Evolutionary conservation across 2,329 filamentous ascomycete species (phyloP), one percentile per base, ranked within the genome.

Genomic region (Sclerotinia sclerotiorum): DNA sequence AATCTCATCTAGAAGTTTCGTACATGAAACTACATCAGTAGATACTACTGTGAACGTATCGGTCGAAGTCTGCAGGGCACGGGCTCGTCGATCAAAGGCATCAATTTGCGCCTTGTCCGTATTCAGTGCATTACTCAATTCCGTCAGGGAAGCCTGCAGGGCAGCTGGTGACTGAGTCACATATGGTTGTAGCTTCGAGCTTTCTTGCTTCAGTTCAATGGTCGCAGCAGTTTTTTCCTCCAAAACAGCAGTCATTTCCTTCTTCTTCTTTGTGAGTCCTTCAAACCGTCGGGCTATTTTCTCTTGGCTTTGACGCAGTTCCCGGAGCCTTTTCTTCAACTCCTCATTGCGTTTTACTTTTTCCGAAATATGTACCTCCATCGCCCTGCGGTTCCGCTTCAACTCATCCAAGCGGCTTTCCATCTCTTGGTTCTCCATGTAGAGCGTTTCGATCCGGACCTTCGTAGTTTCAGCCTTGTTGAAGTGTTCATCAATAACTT

Each of bases 401-500:
- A 98, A 91, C 68, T 95, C 91, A 66, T 90, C 88, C 15, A 98
- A 81, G 21, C 90, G 88, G 55, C 85, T 85, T 76, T 96, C 91
- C 81, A 95, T 92, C 61, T 94, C 90, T 77, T 97, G 90, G 77
- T 98, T 99, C 73, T 94, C 90, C 17, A 84, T 83, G 77, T 94
- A 94, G 13, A 98, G 83, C 27, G 89, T 86, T 80, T 98, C 94
- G 76, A 98, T 97, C 70, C 91, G 88, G 65, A 89, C 84, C 80
- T 97, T 97, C 1, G 91, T 94, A 69, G 87, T 87, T 80, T 97
- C 93, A 17, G 91, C 87, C 75, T 92, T 94, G 82, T 97, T 95
- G 82, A 95, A 95, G 80, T 98, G 91, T 78, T 96, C 88, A 78
- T 97, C 94, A 72, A 98, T 97, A 42, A 95, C 88, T 51, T 84